A percentile compares a stretch with the other conserved stretches of the same genome.
These are phyloP conservation scores for Beauveria australis DNA, from an alignment of 2,329 filamentous ascomycete genomes.

Conservation along the genomic window DNA sequence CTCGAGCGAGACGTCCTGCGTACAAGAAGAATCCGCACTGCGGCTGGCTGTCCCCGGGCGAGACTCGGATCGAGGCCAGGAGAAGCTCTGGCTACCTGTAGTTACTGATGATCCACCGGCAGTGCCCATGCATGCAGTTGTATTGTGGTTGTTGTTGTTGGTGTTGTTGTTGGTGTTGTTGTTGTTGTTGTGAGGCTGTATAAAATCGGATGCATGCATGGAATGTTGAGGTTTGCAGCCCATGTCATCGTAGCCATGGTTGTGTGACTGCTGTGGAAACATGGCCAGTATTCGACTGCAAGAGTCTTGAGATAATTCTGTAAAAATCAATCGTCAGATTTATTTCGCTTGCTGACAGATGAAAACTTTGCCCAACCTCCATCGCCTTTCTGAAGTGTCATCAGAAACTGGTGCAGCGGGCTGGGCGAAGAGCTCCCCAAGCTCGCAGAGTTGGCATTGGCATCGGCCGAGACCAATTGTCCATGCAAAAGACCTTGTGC, in stretches of 20 bases:
- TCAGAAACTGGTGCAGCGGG: background rate
- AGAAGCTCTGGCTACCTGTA: background rate
- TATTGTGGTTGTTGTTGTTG: background rate
- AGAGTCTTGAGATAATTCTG: background rate
- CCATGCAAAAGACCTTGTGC: background rate
- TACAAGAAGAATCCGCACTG: background rate
- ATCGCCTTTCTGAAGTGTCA: background rate
- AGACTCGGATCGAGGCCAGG: conserved; percentile 1
- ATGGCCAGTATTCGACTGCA: conserved; percentile 1
- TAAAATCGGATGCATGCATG: background rate
- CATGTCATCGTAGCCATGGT: background rate
- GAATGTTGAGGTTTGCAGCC: background rate
- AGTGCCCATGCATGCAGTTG: background rate
- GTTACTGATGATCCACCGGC: background rate
- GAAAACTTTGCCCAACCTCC: background rate
- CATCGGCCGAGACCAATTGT: background rate
- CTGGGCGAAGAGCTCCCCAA: background rate
- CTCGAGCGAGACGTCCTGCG: background rate
- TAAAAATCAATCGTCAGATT: background rate
- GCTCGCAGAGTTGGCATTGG: background rate
- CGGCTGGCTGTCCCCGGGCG: background rate
- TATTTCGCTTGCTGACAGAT: background rate
- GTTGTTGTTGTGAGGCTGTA: background rate
- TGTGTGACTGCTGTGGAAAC: background rate
- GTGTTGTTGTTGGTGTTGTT: no score